Evolutionary conservation across 1,284 basidiomycete species (phyloP).

Genomic region (Somion occarium): DNA sequence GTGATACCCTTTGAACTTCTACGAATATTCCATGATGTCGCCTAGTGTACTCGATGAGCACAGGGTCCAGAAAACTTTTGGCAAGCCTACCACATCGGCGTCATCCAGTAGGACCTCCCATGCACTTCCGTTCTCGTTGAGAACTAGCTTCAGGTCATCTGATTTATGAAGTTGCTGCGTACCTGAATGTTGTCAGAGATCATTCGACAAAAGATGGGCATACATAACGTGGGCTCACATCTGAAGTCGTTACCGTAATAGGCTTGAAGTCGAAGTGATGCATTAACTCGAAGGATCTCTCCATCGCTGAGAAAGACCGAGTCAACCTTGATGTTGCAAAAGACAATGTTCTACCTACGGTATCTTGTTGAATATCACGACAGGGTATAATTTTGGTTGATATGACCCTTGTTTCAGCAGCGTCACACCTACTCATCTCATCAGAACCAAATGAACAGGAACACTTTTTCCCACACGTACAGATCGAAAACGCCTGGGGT

Average conservation of each 20-base stretch:
- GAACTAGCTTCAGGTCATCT: neutral
- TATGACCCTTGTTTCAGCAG: neutral
- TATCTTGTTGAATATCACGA: slow-evolving; percentile 3
- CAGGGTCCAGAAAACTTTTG: neutral
- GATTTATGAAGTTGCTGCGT: no score
- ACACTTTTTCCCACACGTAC: neutral
- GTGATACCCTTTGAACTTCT: neutral
- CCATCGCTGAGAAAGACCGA: no score
- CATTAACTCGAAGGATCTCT: neutral
- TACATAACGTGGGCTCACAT: no score
- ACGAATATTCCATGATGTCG: neutral
- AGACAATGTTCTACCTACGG: slow-evolving; percentile 2
- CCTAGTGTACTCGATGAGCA: neutral
- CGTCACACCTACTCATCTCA: neutral
- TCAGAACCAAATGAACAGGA: neutral
- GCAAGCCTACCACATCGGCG: neutral
- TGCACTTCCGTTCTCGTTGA: neutral
- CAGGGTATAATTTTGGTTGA: slow-evolving; percentile 2
- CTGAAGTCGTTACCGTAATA: slow-evolving; percentile 1
- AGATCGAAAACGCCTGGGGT: slow-evolving; percentile 4
- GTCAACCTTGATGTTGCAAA: no score
- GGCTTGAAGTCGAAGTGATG: no score
- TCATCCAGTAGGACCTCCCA: slow-evolving; percentile 3
- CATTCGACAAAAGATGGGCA: no score
- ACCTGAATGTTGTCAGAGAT: no score